These are phyloP conservation scores for Gracilaria gracilis DNA, from an alignment of 23 red algal species.

Conservation along the genomic window DNA sequence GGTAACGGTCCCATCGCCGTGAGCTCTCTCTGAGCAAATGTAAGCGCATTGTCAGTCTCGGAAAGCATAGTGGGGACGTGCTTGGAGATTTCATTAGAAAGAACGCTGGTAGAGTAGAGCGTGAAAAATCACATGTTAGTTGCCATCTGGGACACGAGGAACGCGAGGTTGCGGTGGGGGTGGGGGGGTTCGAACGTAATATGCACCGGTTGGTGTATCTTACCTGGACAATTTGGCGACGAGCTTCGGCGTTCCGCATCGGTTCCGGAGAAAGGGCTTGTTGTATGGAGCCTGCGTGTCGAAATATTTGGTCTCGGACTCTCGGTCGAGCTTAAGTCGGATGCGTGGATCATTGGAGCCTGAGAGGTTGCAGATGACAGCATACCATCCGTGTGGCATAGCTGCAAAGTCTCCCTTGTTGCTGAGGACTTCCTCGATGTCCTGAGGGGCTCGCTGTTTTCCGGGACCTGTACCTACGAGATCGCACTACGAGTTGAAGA, in stretches of 20 bases:
- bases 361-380: slow-evolving; percentile 1
- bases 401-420: slow-evolving; percentile 23
- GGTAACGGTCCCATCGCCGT: not conserved
- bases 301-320: not conserved
- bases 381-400: slow-evolving; percentile 41
- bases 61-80: slow-evolving; percentile 12
- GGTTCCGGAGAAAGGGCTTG: not conserved
- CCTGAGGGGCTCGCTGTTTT: not conserved
- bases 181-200: too few relatives aligned
- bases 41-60: slow-evolving; percentile 29
- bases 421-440: slow-evolving; percentile 30
- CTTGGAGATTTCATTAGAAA: slow-evolving; percentile 2
- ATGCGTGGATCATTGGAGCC: not conserved
- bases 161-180: too few relatives aligned
- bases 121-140: too few relatives aligned
- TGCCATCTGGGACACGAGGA: too few relatives aligned
- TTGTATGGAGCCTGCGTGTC: not conserved
- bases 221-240: slow-evolving; percentile 25
- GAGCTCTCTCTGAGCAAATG: not conserved
- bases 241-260: not conserved
- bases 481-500: slow-evolving; percentile 43
- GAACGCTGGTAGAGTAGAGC: too few relatives aligned
- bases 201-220: too few relatives aligned
- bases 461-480: slow-evolving; percentile 10
- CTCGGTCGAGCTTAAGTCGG: not conserved